Conservation (phyloP, 1,284 basidiomycete species). For the Ustilago nuda region DNA sequence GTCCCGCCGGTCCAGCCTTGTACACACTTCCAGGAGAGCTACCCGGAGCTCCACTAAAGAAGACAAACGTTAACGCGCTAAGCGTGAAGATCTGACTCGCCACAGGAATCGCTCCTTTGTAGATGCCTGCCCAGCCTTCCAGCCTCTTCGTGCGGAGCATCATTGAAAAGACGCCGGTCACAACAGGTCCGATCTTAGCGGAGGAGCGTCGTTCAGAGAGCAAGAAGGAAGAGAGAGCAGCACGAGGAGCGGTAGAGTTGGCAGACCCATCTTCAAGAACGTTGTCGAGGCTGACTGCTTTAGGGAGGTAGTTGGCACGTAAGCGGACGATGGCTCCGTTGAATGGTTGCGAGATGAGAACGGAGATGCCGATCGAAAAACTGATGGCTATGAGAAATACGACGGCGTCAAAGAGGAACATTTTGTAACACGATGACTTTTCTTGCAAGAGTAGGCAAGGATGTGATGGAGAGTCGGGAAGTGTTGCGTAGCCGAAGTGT, state of each 20-base stretch:
- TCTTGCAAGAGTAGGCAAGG: neutral
- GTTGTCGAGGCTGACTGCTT: constrained; percentile 65
- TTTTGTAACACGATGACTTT: neutral
- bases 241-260: constrained; percentile 31
- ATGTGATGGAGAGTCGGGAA: neutral
- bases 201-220: constrained; percentile 51
- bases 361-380: constrained; percentile 52
- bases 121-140: constrained; percentile 67
- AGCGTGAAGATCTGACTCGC: constrained; percentile 49
- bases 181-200: constrained; percentile 67
- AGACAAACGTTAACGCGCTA: constrained; percentile 51
- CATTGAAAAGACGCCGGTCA: constrained; percentile 63
- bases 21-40: constrained; percentile 53
- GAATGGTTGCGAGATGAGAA: constrained; percentile 64
- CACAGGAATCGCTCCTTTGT: constrained; percentile 58
- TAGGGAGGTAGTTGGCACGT: constrained; percentile 67
- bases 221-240: constrained; percentile 51
- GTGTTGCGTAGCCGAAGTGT: neutral
- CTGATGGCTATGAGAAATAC: constrained; percentile 51
- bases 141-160: constrained; percentile 57
- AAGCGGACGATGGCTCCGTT: constrained; percentile 62
- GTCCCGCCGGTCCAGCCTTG: constrained; percentile 57
- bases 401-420: constrained; percentile 45
- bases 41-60: constrained; percentile 44
- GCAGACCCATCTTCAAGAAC: constrained; percentile 62